phyloP scores from a whole-genome alignment of 345 rosid species.

The Raphanus raphanistrum region DNA sequence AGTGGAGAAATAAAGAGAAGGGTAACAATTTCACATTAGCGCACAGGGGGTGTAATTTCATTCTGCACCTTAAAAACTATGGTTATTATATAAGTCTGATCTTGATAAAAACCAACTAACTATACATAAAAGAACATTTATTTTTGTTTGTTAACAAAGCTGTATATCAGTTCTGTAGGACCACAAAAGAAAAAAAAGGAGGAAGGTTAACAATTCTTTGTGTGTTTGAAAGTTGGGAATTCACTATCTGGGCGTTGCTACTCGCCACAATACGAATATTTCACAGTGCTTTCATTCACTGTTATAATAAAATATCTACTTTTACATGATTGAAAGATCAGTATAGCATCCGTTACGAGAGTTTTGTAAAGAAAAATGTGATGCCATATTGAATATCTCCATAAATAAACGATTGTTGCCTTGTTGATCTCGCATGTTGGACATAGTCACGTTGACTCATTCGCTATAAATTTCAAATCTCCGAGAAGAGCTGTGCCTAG shows the following conservation, averaged over 20 bases:
- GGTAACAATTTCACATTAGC: not conserved
- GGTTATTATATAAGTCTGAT: not conserved
- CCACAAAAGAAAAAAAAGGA: too few relatives aligned
- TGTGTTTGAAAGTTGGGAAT: not conserved
- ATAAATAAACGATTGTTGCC: not conserved
- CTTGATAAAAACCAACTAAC: not conserved
- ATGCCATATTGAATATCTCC: not conserved
- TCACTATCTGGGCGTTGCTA: not conserved
- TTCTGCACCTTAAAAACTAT: not conserved
- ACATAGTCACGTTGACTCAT: constrained; percentile 29
- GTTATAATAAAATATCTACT: not conserved
- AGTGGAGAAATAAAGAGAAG: too few relatives aligned
- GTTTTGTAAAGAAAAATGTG: not conserved
- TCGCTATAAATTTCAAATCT: not conserved
- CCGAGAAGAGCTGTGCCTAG: not conserved
- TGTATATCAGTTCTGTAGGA: not conserved
- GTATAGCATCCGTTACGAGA: not conserved
- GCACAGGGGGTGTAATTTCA: not conserved
- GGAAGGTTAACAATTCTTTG: not conserved
- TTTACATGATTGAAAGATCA: not conserved
- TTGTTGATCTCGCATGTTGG: not conserved
- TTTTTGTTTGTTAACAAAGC: not conserved
- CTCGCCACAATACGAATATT: not conserved
- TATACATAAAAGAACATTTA: not conserved
- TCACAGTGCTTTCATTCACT: not conserved